These are phyloP conservation scores for Pseudonitzschia multiseries DNA, from an alignment of 108 stramenopile species.

Conservation along the genomic window DNA sequence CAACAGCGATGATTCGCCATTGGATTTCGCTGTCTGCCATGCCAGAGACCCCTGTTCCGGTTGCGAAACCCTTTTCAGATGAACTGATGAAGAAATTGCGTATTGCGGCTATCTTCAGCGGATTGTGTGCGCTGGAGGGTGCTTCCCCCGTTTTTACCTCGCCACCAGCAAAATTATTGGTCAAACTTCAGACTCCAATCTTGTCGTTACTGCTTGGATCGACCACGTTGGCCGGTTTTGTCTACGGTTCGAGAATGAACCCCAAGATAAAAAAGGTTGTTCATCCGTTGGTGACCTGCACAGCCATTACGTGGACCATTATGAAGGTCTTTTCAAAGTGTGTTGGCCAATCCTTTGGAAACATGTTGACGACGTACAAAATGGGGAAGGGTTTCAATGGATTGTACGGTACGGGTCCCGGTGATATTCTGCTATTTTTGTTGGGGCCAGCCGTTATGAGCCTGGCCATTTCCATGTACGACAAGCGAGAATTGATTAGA, in stretches of 20 bases:
- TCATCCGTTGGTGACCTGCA: slow-evolving; percentile 77
- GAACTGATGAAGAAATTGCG: slow-evolving; percentile 12
- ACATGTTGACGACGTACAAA: slow-evolving; percentile 51
- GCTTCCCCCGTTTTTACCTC: slow-evolving; percentile 8
- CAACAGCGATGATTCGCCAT: not conserved
- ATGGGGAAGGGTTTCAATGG: slow-evolving; percentile 32
- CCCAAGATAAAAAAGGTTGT: slow-evolving; percentile 56
- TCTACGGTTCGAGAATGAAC: slow-evolving; percentile 69
- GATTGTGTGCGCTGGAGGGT: slow-evolving; percentile 6
- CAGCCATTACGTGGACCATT: slow-evolving; percentile 56
- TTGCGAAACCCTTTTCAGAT: slow-evolving; percentile 11
- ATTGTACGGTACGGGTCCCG: slow-evolving; percentile 55
- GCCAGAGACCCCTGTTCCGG: slow-evolving; percentile 2
- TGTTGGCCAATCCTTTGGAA: slow-evolving; percentile 47
- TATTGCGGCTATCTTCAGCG: slow-evolving; percentile 8
- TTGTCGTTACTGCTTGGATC: slow-evolving; percentile 44
- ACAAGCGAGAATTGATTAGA: slow-evolving; percentile 62
- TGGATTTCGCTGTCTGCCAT: not conserved
- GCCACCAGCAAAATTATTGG: not conserved
- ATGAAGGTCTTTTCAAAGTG: slow-evolving; percentile 37
- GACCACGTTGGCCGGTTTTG: slow-evolving; percentile 60
- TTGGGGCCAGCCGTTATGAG: slow-evolving; percentile 82
- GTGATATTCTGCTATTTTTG: slow-evolving; percentile 70
- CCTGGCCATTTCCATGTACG: slow-evolving; percentile 76
- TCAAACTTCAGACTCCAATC: slow-evolving; percentile 1